Percentiles rank a stretch among this genome's conserved stretches.
Conservation (phyloP, 2,329 filamentous ascomycete genomes). For the Nakataea oryzae region DNA sequence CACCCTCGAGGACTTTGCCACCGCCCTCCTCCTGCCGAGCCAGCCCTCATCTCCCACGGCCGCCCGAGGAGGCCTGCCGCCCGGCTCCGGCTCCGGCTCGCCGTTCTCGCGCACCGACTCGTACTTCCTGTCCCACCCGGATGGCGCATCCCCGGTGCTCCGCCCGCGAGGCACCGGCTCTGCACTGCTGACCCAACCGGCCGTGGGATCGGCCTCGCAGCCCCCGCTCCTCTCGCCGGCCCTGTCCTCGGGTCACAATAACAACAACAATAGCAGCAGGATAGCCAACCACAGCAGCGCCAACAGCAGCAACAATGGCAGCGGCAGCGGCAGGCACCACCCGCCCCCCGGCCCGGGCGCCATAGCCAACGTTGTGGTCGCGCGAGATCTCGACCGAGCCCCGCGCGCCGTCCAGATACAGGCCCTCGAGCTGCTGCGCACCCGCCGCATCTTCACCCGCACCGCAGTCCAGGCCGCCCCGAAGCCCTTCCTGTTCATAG, state of each 20-base stretch:
- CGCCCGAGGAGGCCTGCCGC: slow-evolving; percentile 10
- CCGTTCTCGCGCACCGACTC: slow-evolving; percentile 7
- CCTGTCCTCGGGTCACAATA: not conserved
- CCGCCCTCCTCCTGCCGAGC: slow-evolving; percentile 48
- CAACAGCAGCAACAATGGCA: not conserved
- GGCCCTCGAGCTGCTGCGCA: slow-evolving; percentile 65
- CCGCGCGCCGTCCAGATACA: slow-evolving; percentile 75
- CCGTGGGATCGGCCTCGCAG: slow-evolving; percentile 1
- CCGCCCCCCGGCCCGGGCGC: slow-evolving; percentile 5
- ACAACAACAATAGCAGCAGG: not conserved
- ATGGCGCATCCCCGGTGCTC: not conserved
- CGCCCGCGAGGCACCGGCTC: not conserved
- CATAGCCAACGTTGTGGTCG: slow-evolving; percentile 76
- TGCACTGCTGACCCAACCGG: not conserved
- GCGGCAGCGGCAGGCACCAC: slow-evolving; percentile 2
- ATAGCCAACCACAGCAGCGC: not conserved
- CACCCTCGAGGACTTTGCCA: slow-evolving; percentile 72
- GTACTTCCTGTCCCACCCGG: slow-evolving; percentile 12
- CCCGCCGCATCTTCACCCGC: slow-evolving; percentile 65
- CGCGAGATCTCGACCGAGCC: slow-evolving; percentile 66
- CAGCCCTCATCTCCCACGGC: slow-evolving; percentile 23
- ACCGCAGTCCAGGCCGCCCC: slow-evolving; percentile 66
- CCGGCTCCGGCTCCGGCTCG: slow-evolving; percentile 6
- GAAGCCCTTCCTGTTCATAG: slow-evolving; percentile 69
- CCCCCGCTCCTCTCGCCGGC: not conserved